Conservation (phyloP, 257 asterid genomes). For the Solanum lycopersicoides region DNA sequence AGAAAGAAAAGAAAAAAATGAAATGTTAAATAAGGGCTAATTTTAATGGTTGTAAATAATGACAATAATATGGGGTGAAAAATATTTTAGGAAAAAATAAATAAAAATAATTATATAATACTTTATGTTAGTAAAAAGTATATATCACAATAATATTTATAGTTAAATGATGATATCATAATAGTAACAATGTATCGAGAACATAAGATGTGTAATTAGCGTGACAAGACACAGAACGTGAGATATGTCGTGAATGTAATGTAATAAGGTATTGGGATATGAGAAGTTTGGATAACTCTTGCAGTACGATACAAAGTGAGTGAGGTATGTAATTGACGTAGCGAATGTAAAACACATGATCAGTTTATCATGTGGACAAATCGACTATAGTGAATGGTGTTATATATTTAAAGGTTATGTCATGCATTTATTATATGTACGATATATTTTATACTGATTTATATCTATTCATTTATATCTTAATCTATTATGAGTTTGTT, state of each 20-base stretch:
- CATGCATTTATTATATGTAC: too few species aligned
- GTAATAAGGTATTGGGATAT: background rate
- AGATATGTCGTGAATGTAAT: background rate
- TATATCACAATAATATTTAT: background rate
- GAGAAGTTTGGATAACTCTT: background rate
- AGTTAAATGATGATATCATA: background rate
- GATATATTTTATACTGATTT: too few species aligned
- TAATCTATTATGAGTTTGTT: too few species aligned
- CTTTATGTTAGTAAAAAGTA: background rate
- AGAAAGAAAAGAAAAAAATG: background rate
- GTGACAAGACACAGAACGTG: background rate
- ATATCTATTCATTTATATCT: too few species aligned
- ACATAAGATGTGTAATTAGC: background rate
- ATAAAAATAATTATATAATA: too few species aligned
- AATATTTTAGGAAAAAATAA: background rate
- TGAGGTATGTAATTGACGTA: background rate
- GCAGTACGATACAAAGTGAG: background rate
- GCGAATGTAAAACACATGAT: too few species aligned
- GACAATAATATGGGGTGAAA: background rate
- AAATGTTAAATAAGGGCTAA: background rate
- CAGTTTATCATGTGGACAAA: accelerated
- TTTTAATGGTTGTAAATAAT: background rate
- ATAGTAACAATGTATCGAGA: background rate
- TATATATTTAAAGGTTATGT: too few species aligned
- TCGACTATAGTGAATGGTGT: accelerated